A percentile compares a stretch with the other conserved stretches of the same genome.
phyloP scores from a whole-genome alignment of 2,329 filamentous ascomycete genomes.

The Fusarium secorum region DNA sequence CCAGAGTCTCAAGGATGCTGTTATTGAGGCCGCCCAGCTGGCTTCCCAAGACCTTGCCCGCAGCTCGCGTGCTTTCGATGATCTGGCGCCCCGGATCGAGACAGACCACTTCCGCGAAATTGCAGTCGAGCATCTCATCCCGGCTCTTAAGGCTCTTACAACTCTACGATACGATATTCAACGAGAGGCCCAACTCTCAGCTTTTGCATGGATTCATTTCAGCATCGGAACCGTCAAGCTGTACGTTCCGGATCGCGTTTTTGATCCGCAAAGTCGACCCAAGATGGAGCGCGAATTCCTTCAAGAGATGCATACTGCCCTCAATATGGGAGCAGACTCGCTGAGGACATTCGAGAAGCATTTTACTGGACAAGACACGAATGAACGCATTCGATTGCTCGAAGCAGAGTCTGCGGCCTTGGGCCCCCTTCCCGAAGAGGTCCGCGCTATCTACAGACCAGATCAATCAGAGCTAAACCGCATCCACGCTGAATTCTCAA shows the following conservation, averaged over 20 bases:
- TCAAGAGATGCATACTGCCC: slow-evolving; percentile 60
- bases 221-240: slow-evolving; percentile 77
- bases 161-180: slow-evolving; percentile 28
- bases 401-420: slow-evolving; percentile 68
- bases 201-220: slow-evolving; percentile 77
- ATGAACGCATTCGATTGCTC: slow-evolving; percentile 70
- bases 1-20: slow-evolving; percentile 42
- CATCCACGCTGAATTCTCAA: slow-evolving; percentile 84
- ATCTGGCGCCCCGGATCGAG: slow-evolving; percentile 40
- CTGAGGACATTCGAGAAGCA: slow-evolving; percentile 70
- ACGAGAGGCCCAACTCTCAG: slow-evolving; percentile 46
- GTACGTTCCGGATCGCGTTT: slow-evolving; percentile 85
- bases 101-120: slow-evolving; percentile 50
- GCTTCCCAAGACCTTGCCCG: slow-evolving; percentile 13
- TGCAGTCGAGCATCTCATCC: slow-evolving; percentile 54
- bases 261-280: slow-evolving; percentile 77
- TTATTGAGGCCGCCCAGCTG: slow-evolving; percentile 41
- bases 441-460: slow-evolving; percentile 75
- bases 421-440: slow-evolving; percentile 70
- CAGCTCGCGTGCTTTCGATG: slow-evolving; percentile 26
- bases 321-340: slow-evolving; percentile 65
- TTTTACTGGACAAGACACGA: slow-evolving; percentile 74
- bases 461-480: slow-evolving; percentile 70
- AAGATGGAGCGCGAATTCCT: slow-evolving; percentile 70
- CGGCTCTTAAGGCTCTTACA: slow-evolving; percentile 55